Evolutionary conservation across 768 basidiomycete genomes (phyloP).

Genomic region (Leccinum barrowsii): DNA sequence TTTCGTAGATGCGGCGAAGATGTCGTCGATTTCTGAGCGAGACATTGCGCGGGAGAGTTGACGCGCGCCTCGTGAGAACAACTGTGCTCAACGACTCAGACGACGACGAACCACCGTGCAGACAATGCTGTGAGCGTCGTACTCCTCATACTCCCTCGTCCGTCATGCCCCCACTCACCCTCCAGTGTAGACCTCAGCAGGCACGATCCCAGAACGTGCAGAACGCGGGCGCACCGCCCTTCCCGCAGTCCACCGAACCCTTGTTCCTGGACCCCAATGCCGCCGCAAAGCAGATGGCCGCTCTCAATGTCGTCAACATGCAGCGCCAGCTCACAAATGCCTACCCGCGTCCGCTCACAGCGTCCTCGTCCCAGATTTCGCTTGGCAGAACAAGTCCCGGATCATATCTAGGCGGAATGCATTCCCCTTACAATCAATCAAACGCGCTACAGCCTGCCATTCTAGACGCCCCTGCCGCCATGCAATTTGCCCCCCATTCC

Average conservation of each 20-base stretch:
- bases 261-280: slow-evolving; percentile 62
- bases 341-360: slow-evolving; percentile 45
- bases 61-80: slow-evolving; percentile 15
- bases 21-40: slow-evolving; percentile 82
- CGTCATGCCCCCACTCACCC: neutral
- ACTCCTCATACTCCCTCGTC: neutral
- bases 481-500: slow-evolving; percentile 43
- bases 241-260: slow-evolving; percentile 31
- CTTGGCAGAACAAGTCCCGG: slow-evolving; percentile 63
- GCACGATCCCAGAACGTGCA: slow-evolving; percentile 23
- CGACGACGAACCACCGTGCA: slow-evolving; percentile 12
- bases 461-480: slow-evolving; percentile 36
- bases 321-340: slow-evolving; percentile 51
- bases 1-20: slow-evolving; percentile 58
- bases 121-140: slow-evolving; percentile 33
- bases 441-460: slow-evolving; percentile 38
- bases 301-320: slow-evolving; percentile 57
- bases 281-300: slow-evolving; percentile 79
- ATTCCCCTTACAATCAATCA: slow-evolving; percentile 30
- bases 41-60: slow-evolving; percentile 30
- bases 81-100: slow-evolving; percentile 6
- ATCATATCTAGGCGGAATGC: slow-evolving; percentile 62
- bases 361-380: slow-evolving; percentile 31
- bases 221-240: slow-evolving; percentile 14
- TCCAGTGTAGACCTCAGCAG: slow-evolving; percentile 40